Percentiles rank a stretch among this genome's conserved stretches.
Conservation (phyloP, 257 asterid species). For the Plantago major region DNA sequence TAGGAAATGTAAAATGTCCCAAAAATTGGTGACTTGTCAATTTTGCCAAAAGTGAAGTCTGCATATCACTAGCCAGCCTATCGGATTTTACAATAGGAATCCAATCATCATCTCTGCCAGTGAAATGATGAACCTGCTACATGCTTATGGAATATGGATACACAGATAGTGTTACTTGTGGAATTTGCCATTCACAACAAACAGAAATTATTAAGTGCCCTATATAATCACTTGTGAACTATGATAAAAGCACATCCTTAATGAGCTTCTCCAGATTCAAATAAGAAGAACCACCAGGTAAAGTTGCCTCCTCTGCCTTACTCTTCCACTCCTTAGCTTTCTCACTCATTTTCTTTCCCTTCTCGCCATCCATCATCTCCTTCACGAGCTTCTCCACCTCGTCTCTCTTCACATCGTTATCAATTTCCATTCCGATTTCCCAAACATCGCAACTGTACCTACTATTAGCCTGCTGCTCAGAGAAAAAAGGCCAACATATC, state of each 20-base stretch:
- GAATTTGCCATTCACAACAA: too few species aligned
- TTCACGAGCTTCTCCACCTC: constrained; percentile 10
- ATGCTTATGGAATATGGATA: too few species aligned
- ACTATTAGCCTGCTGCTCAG: constrained; percentile 13
- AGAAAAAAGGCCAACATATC: constrained; percentile 16
- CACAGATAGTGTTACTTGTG: too few species aligned
- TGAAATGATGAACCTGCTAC: too few species aligned
- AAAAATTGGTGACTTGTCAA: too few species aligned
- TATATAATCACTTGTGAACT: neutral
- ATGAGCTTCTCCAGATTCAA: constrained; percentile 1
- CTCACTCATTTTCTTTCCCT: constrained; percentile 6
- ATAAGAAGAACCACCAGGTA: constrained; percentile 11
- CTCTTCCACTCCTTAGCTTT: constrained; percentile 12
- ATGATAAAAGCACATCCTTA: constrained; percentile 1
- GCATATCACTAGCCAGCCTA: too few species aligned
- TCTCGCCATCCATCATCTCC: constrained; percentile 12
- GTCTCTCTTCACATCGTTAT: constrained; percentile 9
- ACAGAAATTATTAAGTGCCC: neutral
- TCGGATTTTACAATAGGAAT: too few species aligned
- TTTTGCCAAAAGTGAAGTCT: too few species aligned
- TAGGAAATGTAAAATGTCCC: too few species aligned
- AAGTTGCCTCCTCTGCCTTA: constrained; percentile 10
- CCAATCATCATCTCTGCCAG: too few species aligned
- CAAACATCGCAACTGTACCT: constrained; percentile 6
- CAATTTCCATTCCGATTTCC: constrained; percentile 8